Evolutionary conservation across 75 land plant species (phyloP).

Genomic region (Sequoia sempervirens): DNA sequence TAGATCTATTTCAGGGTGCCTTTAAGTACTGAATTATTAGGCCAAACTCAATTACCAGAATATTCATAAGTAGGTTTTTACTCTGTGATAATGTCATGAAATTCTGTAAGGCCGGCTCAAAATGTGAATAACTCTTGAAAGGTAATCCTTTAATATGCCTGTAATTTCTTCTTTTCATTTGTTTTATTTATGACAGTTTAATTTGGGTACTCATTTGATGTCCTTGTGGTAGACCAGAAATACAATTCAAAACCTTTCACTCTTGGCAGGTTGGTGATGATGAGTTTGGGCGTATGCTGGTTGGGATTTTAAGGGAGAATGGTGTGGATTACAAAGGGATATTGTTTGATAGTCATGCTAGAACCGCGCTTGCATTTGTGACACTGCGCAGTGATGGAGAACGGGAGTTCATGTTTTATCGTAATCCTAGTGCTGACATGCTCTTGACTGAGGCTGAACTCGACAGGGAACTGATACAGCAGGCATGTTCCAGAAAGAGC

Average conservation of each 20-base stretch:
- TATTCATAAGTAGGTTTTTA: too few species aligned
- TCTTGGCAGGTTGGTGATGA: conserved; percentile 53
- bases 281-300: conserved; percentile 75
- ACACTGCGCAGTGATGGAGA: conserved; percentile 62
- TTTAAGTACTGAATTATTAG: background rate
- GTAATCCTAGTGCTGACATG: conserved; percentile 77
- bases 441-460: conserved; percentile 43
- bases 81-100: background rate
- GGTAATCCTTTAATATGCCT: too few species aligned
- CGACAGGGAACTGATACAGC: conserved; percentile 37
- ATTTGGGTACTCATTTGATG: too few species aligned
- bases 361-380: conserved; percentile 75
- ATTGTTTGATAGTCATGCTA: conserved; percentile 45
- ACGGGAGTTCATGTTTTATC: conserved; percentile 70
- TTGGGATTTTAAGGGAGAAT: conserved; percentile 48
- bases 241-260: too few species aligned
- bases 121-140: too few species aligned
- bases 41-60: too few species aligned
- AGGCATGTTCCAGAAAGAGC: too few species aligned
- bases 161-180: too few species aligned
- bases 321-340: conserved; percentile 44
- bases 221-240: too few species aligned
- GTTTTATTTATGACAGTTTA: too few species aligned
- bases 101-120: too few species aligned
- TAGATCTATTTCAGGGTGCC: background rate